A percentile compares a stretch with the other conserved stretches of the same genome.
phyloP scores from a whole-genome alignment of 1,284 basidiomycete genomes.

The Porogramme epimiltina region DNA sequence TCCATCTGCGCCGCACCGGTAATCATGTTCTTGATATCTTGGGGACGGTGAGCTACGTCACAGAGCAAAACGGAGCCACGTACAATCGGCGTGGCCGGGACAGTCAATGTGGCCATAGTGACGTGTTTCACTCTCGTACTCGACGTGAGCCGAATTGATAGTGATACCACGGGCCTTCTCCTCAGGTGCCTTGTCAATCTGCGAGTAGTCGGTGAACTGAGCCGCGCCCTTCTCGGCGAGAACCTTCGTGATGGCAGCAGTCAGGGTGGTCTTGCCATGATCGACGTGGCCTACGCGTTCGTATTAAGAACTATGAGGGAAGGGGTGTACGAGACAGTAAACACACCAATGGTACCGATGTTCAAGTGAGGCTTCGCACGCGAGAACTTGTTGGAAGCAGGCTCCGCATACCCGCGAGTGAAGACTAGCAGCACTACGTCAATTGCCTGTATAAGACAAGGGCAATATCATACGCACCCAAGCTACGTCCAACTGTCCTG shows the following conservation, averaged over 20 bases:
- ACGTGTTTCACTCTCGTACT: constrained; percentile 91
- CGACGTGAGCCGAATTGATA: constrained; percentile 94
- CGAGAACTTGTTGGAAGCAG: constrained; percentile 64
- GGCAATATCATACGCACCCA: constrained; percentile 21
- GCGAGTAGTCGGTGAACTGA: constrained; percentile 95
- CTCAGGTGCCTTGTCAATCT: constrained; percentile 99
- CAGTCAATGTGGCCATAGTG: constrained; percentile 99
- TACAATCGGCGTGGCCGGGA: constrained; percentile 92
- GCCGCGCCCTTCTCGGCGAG: constrained; percentile 83
- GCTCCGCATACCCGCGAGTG: constrained; percentile 75
- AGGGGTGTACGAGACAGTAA: background rate
- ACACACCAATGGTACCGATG: constrained; percentile 88
- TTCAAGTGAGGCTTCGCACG: constrained; percentile 96
- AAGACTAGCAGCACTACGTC: constrained; percentile 28
- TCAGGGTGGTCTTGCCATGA: constrained; percentile 96
- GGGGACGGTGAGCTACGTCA: constrained; percentile 3
- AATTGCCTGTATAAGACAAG: background rate
- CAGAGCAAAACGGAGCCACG: constrained; percentile 27
- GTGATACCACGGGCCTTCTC: constrained; percentile 99
- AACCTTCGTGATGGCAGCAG: constrained; percentile 98
- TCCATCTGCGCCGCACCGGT: constrained; percentile 99
- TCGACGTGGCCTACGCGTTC: constrained; percentile 79
- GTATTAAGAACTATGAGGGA: constrained; percentile 9
- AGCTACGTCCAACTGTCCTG: constrained; percentile 23
- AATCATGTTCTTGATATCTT: constrained; percentile 98